phyloP scores from a whole-genome alignment of 1,284 basidiomycete species.

The Irpex lacteus region DNA sequence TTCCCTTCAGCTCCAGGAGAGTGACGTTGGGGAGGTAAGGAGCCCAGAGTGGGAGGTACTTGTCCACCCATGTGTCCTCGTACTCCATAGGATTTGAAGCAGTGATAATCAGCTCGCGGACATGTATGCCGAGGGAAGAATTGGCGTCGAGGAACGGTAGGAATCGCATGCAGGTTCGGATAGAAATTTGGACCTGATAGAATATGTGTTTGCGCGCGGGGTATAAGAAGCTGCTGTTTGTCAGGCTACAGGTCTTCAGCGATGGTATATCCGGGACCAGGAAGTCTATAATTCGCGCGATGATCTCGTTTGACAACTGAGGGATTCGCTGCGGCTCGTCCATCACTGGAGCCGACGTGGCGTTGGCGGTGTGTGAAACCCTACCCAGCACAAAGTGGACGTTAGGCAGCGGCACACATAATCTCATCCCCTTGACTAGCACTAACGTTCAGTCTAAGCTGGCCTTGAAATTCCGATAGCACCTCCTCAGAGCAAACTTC shows the following conservation, averaged over 20 bases:
- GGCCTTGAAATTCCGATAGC: background rate
- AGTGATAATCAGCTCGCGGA: slow-evolving; percentile 14
- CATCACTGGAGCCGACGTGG: background rate
- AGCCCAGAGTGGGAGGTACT: slow-evolving; percentile 7
- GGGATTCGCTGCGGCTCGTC: background rate
- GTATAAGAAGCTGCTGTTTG: slow-evolving; percentile 18
- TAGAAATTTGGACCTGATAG: slow-evolving; percentile 11
- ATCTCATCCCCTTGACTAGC: background rate
- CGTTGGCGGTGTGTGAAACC: background rate
- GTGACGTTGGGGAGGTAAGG: slow-evolving; percentile 14
- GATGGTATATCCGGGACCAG: slow-evolving; percentile 11
- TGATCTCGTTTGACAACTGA: slow-evolving; percentile 18
- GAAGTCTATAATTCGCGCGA: slow-evolving; percentile 22
- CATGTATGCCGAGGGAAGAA: slow-evolving; percentile 9
- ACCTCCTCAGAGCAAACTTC: background rate
- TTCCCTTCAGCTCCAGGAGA: slow-evolving; percentile 11
- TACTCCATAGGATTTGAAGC: slow-evolving; percentile 16
- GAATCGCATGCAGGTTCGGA: slow-evolving; percentile 14
- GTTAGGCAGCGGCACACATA: background rate
- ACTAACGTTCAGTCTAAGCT: background rate
- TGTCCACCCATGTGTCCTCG: slow-evolving; percentile 15
- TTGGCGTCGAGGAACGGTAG: slow-evolving; percentile 8
- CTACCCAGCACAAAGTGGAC: too few species aligned
- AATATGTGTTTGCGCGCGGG: slow-evolving; percentile 19
- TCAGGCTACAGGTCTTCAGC: slow-evolving; percentile 19